These are phyloP conservation scores for Psophocarpus tetragonolobus DNA, from an alignment of 306 rosid genomes.

Conservation along the genomic window DNA sequence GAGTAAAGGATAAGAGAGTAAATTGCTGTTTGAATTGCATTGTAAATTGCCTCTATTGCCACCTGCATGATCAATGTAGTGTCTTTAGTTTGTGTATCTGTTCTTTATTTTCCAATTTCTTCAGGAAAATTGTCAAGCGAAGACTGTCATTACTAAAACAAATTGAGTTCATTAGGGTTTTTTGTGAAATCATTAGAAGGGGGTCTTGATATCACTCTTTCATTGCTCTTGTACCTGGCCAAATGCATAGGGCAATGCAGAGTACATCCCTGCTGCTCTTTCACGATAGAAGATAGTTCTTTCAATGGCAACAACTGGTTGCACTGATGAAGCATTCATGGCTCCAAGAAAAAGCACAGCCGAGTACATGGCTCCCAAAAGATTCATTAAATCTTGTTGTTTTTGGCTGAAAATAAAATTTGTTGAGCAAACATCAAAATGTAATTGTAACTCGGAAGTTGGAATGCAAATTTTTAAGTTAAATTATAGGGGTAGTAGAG, in stretches of 20 bases:
- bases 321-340: constrained; percentile 41
- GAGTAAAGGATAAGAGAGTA: constrained; percentile 52
- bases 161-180: not conserved
- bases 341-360: constrained; percentile 39
- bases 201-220: not conserved
- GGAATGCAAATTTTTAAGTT: constrained; percentile 1
- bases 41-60: constrained; percentile 64
- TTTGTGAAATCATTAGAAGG: not conserved
- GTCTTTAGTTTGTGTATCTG: not conserved
- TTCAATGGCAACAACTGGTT: constrained; percentile 56
- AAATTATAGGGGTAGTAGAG: not conserved
- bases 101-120: too few relatives aligned
- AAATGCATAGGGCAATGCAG: constrained; percentile 44
- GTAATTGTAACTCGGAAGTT: constrained; percentile 4
- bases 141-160: not conserved
- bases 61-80: constrained; percentile 50
- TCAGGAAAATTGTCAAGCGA: not conserved
- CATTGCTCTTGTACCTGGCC: constrained; percentile 31
- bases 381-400: constrained; percentile 45
- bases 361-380: constrained; percentile 69
- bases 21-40: constrained; percentile 49
- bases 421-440: not conserved
- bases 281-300: constrained; percentile 75
- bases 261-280: constrained; percentile 52
- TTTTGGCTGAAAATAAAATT: constrained; percentile 24